Conservation (phyloP, 306 rosid genomes). For the Geum urbanum region DNA sequence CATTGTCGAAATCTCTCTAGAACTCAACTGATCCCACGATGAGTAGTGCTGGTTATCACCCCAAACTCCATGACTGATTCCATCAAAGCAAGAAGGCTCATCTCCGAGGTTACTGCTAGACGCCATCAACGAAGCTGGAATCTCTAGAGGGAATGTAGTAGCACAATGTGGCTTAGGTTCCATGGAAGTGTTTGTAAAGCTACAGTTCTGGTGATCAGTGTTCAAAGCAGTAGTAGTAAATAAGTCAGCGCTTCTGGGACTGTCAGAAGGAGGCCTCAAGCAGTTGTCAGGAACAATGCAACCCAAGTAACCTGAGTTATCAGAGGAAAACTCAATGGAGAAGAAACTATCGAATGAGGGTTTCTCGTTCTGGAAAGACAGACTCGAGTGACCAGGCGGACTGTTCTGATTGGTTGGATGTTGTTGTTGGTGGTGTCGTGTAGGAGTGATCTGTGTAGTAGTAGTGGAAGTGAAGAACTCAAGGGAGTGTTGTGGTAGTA, state of each 20-base stretch:
- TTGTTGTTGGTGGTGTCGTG: constrained; percentile 10
- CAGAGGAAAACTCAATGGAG: constrained; percentile 33
- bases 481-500: constrained; percentile 34
- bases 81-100: constrained; percentile 42
- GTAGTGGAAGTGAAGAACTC: constrained; percentile 12
- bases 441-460: constrained; percentile 3
- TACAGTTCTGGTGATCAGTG: constrained; percentile 30
- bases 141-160: constrained; percentile 29
- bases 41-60: constrained; percentile 30
- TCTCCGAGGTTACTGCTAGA: constrained; percentile 31
- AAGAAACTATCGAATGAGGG: constrained; percentile 38
- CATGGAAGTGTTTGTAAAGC: constrained; percentile 18
- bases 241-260: constrained; percentile 32
- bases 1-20: constrained; percentile 64
- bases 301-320: constrained; percentile 84
- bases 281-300: constrained; percentile 94
- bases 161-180: constrained; percentile 24
- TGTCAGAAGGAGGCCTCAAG: constrained; percentile 54
- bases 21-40: constrained; percentile 45
- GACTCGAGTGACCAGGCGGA: constrained; percentile 25
- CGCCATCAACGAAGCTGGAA: constrained; percentile 20
- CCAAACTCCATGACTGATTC: constrained; percentile 49
- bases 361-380: constrained; percentile 19
- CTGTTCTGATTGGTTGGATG: constrained; percentile 35
- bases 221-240: constrained; percentile 24